Percentiles rank a stretch among this genome's conserved stretches.
Evolutionary conservation across 2,329 filamentous ascomycete species (phyloP).

Genomic region (Aaosphaeria pasadenensis): DNA sequence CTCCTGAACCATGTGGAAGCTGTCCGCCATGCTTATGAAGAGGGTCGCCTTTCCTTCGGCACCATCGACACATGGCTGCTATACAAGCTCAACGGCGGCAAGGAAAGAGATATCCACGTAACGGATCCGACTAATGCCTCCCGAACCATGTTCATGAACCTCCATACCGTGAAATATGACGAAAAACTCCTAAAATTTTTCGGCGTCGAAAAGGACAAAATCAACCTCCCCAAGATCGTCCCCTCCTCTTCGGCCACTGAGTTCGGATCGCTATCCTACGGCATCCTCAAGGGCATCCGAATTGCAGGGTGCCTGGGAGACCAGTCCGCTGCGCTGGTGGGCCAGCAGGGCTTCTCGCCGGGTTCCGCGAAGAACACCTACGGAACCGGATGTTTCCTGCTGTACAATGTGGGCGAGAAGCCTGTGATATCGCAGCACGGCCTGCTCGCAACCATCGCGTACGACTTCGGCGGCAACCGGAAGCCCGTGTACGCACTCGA

Average conservation of each 20-base stretch:
- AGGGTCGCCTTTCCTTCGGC: slow-evolving; percentile 74
- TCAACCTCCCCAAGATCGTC: slow-evolving; percentile 78
- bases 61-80: slow-evolving; percentile 88
- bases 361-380: slow-evolving; percentile 90
- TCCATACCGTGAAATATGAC: slow-evolving; percentile 77
- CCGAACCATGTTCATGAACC: slow-evolving; percentile 92
- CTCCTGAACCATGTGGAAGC: slow-evolving; percentile 68
- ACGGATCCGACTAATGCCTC: slow-evolving; percentile 87
- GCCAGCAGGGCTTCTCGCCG: slow-evolving; percentile 78
- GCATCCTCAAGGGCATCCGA: slow-evolving; percentile 64
- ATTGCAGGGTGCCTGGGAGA: slow-evolving; percentile 87
- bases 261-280: slow-evolving; percentile 66
- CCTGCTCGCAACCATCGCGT: slow-evolving; percentile 81
- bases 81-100: slow-evolving; percentile 76
- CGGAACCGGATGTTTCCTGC: slow-evolving; percentile 83
- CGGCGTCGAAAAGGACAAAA: slow-evolving; percentile 67
- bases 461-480: slow-evolving; percentile 68
- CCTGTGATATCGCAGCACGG: slow-evolving; percentile 84
- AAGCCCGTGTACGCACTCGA: slow-evolving; percentile 78
- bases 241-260: slow-evolving; percentile 72
- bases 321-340: slow-evolving; percentile 81
- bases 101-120: slow-evolving; percentile 66
- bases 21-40: slow-evolving; percentile 73
- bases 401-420: slow-evolving; percentile 83
- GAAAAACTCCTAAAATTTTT: slow-evolving; percentile 76